Conservation (phyloP, 1,139 yeast genomes). For the Meyerozyma elateridarum region DNA sequence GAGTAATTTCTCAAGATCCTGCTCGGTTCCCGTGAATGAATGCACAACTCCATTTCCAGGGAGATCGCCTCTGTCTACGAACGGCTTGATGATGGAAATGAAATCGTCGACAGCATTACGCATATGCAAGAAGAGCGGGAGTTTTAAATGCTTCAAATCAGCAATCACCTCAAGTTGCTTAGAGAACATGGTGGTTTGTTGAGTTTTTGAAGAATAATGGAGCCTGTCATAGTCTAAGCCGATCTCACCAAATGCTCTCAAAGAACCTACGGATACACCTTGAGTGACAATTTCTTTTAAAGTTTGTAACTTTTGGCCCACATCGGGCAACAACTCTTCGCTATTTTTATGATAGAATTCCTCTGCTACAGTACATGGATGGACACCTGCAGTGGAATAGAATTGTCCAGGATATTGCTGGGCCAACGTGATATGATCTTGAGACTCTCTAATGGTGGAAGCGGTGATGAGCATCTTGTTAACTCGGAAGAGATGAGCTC, state of each 20-base stretch:
- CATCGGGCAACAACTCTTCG: slow-evolving; percentile 19
- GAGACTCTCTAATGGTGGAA: slow-evolving; percentile 64
- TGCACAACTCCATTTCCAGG: slow-evolving; percentile 72
- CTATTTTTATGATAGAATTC: slow-evolving; percentile 32
- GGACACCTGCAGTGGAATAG: slow-evolving; percentile 84
- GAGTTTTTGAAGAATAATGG: slow-evolving; percentile 63
- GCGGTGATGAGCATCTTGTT: slow-evolving; percentile 77
- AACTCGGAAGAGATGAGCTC: slow-evolving; percentile 68
- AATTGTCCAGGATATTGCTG: slow-evolving; percentile 30
- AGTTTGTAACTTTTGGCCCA: slow-evolving; percentile 36
- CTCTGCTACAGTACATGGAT: slow-evolving; percentile 81
- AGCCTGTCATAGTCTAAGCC: slow-evolving; percentile 92
- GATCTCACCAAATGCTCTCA: slow-evolving; percentile 86
- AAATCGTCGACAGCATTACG: slow-evolving; percentile 86
- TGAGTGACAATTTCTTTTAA: slow-evolving; percentile 45
- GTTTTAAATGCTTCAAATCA: slow-evolving; percentile 37
- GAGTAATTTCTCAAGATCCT: slow-evolving; percentile 51
- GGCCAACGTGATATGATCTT: slow-evolving; percentile 35
- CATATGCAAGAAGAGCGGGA: slow-evolving; percentile 88
- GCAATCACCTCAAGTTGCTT: slow-evolving; percentile 65
- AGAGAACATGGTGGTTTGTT: slow-evolving; percentile 64
- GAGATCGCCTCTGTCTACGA: slow-evolving; percentile 38
- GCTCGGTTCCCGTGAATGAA: slow-evolving; percentile 83
- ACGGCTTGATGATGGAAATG: slow-evolving; percentile 53
- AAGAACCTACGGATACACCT: slow-evolving; percentile 47